Base-by-base conservation (phyloP, 2,329 filamentous ascomycete species). In the Talaromyces sp. region DNA sequence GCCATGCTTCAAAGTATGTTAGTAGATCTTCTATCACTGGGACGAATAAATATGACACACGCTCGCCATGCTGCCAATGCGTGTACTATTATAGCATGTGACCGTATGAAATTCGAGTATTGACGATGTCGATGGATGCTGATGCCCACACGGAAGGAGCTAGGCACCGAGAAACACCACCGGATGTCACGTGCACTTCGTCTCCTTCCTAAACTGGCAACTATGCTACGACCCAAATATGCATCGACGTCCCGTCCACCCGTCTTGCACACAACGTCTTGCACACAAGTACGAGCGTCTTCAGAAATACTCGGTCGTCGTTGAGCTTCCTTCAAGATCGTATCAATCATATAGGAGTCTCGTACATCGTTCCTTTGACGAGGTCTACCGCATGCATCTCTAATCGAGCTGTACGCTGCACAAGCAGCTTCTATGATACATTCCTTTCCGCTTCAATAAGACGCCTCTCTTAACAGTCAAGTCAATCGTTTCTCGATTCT, bases 1-100 rank as follows among this genome's bases (percentile, higher is more conserved):
- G 73, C 91, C 92, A 84, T 97, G 93, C 92, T 96, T 78, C 66
- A 65, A 65, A 59, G 69, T 70, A 72, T 64, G n/a, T 65, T 52
- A 70, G 65, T 58, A 63, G 40, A n/a, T 42, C 28, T 58, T 48
- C 54, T 55, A 18, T 35, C 14, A 57, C 2, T 6, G n/a, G 9
- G 60, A 58, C 50, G 31, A 8, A 42, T 31, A 46, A 6, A n/a
- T 16, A 59, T 57, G 66, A 66, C 67, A 67, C 63, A 66, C 65
- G 40, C 64, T 64, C 31, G 64, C 56, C 64, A 66, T 66, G 3
- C 21, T 64, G n/a, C 18, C 33, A 21, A 42, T 2, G 25, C 33
- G 7, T 7, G 33, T 35, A 31, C 11, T n/a, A 14, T 11, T 2
- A 8, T 31, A 42, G 25, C 11, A 12, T 21, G 8, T 21, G 9